Evolutionary conservation across 2,329 filamentous ascomycete species (phyloP).

Genomic region (Hortaea werneckii): DNA sequence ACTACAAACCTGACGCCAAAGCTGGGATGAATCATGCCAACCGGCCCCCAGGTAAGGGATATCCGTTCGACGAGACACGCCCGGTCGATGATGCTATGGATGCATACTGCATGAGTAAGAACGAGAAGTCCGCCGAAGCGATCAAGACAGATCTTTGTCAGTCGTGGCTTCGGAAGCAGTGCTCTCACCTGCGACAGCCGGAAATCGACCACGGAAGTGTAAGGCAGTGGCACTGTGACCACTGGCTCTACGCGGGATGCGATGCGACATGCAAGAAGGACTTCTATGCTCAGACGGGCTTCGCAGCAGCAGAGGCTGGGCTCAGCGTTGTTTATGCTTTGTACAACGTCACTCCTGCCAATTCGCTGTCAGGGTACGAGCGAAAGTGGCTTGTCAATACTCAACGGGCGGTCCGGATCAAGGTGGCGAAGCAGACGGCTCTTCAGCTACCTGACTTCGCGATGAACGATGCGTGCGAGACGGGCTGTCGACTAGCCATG

Average conservation of each 20-base stretch:
- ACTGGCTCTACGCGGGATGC: background rate
- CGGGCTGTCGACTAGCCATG: background rate
- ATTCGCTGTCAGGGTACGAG: background rate
- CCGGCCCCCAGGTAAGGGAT: too few species aligned
- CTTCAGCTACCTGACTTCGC: background rate
- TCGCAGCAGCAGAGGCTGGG: background rate
- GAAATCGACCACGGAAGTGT: background rate
- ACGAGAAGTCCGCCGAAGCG: background rate
- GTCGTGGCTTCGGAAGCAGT: background rate
- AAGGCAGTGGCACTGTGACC: background rate
- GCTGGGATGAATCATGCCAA: too few species aligned
- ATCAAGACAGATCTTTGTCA: background rate
- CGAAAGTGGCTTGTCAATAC: background rate
- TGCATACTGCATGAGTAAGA: too few species aligned
- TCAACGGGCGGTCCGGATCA: background rate
- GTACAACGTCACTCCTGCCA: background rate
- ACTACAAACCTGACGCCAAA: too few species aligned
- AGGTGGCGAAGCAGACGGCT: background rate
- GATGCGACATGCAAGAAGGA: background rate
- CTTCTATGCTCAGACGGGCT: background rate
- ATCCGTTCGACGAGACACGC: too few species aligned
- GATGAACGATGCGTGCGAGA: background rate
- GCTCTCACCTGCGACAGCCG: background rate
- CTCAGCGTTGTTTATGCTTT: background rate
- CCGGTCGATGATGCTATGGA: too few species aligned